A percentile compares a stretch with the other conserved stretches of the same genome.
Conservation (phyloP, 129 eudicot genomes). For the Flaveria bidentis region DNA sequence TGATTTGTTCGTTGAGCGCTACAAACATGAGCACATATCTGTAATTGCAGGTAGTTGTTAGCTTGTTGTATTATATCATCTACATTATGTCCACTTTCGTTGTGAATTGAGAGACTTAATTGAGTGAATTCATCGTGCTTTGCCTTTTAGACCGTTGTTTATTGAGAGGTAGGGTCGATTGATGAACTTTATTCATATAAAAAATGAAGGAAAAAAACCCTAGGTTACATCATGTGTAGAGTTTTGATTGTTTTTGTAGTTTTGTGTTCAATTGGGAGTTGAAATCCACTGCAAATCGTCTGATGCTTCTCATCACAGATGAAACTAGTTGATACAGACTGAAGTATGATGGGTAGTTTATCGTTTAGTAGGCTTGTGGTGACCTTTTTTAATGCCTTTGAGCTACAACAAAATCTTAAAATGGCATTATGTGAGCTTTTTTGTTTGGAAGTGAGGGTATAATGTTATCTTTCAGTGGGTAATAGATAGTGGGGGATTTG, state of each 20-base stretch:
- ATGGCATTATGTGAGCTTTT: slow-evolving; percentile 23
- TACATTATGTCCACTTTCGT: slow-evolving; percentile 9
- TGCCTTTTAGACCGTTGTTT: slow-evolving; percentile 24
- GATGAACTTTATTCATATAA: slow-evolving; percentile 18
- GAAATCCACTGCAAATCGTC: no score
- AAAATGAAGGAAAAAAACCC: not conserved
- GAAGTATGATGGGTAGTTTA: not conserved
- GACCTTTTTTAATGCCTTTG: slow-evolving; percentile 16
- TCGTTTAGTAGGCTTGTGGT: slow-evolving; percentile 22
- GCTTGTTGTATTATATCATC: not conserved
- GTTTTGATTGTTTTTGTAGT: not conserved
- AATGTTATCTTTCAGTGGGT: slow-evolving; percentile 29
- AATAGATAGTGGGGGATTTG: slow-evolving; percentile 35
- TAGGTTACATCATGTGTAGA: not conserved
- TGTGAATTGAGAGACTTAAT: slow-evolving; percentile 16
- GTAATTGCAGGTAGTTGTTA: slow-evolving; percentile 64
- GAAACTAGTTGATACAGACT: not conserved
- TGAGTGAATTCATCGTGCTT: slow-evolving; percentile 27
- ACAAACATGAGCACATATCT: slow-evolving; percentile 59
- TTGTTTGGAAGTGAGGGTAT: slow-evolving; percentile 29
- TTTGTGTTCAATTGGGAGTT: not conserved
- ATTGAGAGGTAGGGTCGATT: slow-evolving; percentile 30
- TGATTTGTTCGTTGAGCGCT: slow-evolving; percentile 86
- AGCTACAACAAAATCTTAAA: slow-evolving; percentile 18
- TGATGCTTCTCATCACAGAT: no score